phyloP scores from a whole-genome alignment of 495 filamentous ascomycete species.

The Neurospora intermedia region DNA sequence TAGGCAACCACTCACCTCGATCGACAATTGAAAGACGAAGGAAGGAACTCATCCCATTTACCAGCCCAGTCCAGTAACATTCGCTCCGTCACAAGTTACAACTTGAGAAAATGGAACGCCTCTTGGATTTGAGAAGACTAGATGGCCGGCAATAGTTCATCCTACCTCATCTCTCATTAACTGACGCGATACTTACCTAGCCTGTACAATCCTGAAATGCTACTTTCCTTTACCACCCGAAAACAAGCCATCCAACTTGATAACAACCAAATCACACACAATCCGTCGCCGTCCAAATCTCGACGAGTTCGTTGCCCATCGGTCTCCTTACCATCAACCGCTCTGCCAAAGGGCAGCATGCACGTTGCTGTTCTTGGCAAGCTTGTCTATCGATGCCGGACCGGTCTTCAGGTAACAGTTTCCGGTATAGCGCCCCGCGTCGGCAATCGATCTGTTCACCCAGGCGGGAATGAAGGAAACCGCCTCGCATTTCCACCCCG shows the following conservation, averaged over 20 bases:
- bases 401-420: constrained; percentile 39
- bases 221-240: too few species aligned
- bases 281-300: too few species aligned
- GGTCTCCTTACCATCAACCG: not conserved
- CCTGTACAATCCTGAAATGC: too few species aligned
- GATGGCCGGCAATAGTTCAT: too few species aligned
- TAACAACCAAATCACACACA: too few species aligned
- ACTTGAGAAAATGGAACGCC: too few species aligned
- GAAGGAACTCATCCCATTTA: not conserved
- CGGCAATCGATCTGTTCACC: constrained; percentile 25
- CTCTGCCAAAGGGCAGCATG: constrained; percentile 16
- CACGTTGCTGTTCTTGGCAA: constrained; percentile 19
- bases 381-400: constrained; percentile 21
- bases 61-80: not conserved
- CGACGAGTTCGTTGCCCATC: too few species aligned
- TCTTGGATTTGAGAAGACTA: too few species aligned
- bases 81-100: too few species aligned
- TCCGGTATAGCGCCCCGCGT: constrained; percentile 21
- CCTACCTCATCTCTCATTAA: too few species aligned
- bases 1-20: not conserved
- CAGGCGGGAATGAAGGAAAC: constrained; percentile 36
- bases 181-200: too few species aligned
- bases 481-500: constrained; percentile 27
- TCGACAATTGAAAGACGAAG: not conserved
- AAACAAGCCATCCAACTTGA: too few species aligned